phyloP scores from a whole-genome alignment of 2,329 filamentous ascomycete species.

The Arthrobotrys sinensis region DNA sequence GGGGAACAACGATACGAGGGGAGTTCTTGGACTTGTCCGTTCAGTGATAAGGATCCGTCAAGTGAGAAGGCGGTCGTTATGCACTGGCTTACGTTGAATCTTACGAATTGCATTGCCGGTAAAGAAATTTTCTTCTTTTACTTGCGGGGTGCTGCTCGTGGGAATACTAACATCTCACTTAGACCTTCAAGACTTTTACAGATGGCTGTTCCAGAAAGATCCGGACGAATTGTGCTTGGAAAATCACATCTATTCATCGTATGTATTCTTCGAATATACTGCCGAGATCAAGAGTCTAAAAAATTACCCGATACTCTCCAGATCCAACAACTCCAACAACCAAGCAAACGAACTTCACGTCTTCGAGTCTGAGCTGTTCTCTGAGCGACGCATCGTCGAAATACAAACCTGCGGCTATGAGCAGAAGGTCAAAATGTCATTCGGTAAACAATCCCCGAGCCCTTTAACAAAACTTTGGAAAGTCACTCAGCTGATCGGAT shows the following conservation, averaged over 20 bases:
- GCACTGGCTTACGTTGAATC: conserved; percentile 39
- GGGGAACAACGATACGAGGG: conserved; percentile 33
- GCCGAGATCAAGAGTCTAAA: not conserved
- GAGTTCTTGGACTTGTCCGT: conserved; percentile 46
- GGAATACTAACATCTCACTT: not conserved
- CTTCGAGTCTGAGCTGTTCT: conserved; percentile 38
- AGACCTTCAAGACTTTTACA: conserved; percentile 45
- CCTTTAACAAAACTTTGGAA: not conserved
- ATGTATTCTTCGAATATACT: not conserved
- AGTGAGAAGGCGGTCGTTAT: conserved; percentile 3
- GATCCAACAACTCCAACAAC: not conserved
- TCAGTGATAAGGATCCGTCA: not conserved
- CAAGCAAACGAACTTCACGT: conserved; percentile 27
- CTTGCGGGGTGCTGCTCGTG: too few species aligned
- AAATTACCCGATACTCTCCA: not conserved
- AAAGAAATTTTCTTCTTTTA: not conserved
- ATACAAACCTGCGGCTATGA: conserved; percentile 17
- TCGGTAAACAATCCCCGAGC: not conserved
- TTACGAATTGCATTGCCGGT: conserved; percentile 30
- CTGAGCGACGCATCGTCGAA: conserved; percentile 30
- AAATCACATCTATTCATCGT: conserved; percentile 30
- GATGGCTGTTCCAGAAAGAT: conserved; percentile 40
- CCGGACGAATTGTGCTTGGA: conserved; percentile 39
- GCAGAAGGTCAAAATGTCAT: conserved; percentile 31
- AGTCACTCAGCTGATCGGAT: not conserved